Base-by-base conservation (phyloP, 345 rosid genomes). In the Brassica cretica region DNA sequence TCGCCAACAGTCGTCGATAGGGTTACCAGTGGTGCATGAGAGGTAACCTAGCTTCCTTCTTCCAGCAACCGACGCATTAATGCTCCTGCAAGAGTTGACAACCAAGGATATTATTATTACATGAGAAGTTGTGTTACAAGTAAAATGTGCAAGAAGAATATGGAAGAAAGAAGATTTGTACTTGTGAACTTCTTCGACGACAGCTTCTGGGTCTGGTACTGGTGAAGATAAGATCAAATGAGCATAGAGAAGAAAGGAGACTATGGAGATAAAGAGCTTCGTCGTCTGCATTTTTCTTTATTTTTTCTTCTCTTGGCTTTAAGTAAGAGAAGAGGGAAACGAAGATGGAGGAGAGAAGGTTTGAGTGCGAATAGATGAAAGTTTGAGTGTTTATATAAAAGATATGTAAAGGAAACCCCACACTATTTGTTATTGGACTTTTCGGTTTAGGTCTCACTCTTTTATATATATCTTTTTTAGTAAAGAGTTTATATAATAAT, bases 1-100 rank as follows among this genome's bases (percentile, higher is more conserved):
- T n/a, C 97, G 51, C 97, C 94, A 91, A 77, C 97, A 91, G 71
- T 91, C 94, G 25, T 91, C 97, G 18, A 89, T 86, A 4, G 97
- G 97, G 70, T 91, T 91, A 0, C 93, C 97, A 0, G 91, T 89
- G 1, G 87, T 85, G 29, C 97, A 89, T 8, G 97, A 91, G 29
- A 89, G 80, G 46, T 85, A 88, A 0, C 87, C 93, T 70, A 91
- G 70, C 83, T 84, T 89, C 76, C 97, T 88, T 82, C 89, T 80
- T 0, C 89, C 84, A 3, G 74, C 71, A 19, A 80, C 10, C 1
- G 84, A 81, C 51, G 84, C 92, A 84, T 89, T 90, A 76, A 89
- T 87, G 76, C 86, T 88, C 87, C 93, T 89, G 78, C 21, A 33
- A 59, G 18, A 11, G 70, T 21, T n/a, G 32, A 66, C 11, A 66